phyloP scores from a whole-genome alignment of 805 yeast species.

The Zygosaccharomyces lentus region DNA sequence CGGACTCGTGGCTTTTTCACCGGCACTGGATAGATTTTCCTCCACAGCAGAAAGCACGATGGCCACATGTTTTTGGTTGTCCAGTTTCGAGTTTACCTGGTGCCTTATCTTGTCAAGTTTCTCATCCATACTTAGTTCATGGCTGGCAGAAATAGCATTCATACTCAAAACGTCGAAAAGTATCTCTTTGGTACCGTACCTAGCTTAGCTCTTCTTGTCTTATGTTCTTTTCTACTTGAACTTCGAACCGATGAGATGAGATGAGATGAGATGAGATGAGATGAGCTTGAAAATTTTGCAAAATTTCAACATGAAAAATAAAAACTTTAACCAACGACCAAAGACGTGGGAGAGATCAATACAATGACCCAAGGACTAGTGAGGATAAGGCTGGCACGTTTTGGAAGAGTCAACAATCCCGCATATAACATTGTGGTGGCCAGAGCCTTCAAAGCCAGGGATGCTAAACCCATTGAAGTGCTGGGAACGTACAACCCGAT shows the following conservation, averaged over 20 bases:
- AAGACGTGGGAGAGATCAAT: neutral
- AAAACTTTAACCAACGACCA: neutral
- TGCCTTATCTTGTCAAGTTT: constrained; percentile 63
- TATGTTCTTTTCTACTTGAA: neutral
- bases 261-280: constrained; percentile 32
- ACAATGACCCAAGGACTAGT: constrained; percentile 54
- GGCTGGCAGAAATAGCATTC: constrained; percentile 33
- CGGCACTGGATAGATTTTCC: constrained; percentile 70
- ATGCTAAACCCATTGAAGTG: constrained; percentile 87
- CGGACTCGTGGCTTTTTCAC: constrained; percentile 47
- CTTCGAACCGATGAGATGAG: constrained; percentile 2
- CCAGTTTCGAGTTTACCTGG: constrained; percentile 74
- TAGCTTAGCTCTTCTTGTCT: neutral
- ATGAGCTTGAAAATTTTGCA: constrained; percentile 11
- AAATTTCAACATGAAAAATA: constrained; percentile 3
- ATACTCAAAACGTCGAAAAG: constrained; percentile 11
- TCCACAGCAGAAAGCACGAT: constrained; percentile 84
- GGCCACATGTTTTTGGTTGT: constrained; percentile 82
- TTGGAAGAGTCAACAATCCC: constrained; percentile 86
- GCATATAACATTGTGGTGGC: constrained; percentile 90
- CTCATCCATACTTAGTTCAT: constrained; percentile 51
- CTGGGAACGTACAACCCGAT: constrained; percentile 89
- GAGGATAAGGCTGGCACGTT: constrained; percentile 84
- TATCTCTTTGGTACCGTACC: neutral
- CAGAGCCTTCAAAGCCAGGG: constrained; percentile 69